Evolutionary conservation across 768 basidiomycete species (phyloP), one percentile per base, ranked within the genome.

Genomic region (Mycena latifolia): DNA sequence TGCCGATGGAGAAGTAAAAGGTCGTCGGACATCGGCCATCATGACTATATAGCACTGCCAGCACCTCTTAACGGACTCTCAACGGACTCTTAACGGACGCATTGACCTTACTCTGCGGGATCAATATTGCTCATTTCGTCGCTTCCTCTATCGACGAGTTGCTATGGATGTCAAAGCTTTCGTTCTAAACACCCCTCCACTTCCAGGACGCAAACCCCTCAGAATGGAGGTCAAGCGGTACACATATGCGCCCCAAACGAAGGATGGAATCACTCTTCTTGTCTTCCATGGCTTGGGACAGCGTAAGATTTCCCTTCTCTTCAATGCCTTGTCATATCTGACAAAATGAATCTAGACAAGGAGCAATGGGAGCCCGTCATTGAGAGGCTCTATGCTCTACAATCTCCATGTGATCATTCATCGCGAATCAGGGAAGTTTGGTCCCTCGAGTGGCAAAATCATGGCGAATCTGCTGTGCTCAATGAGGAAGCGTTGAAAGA

Each of bases 331-430:
- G 17, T 18, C 9, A 5, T 39, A 15, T 5, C 50, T 61, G 7
- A 61, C 47, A n/a, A 24, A 14, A 5, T 37, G 4, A 4, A 17
- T n/a, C 25, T 14, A 78, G 77, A 77, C 63, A 78, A 78, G 63
- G 77, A 78, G 61, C 69, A 69, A 8, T 78, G 77, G 77, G 77
- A 78, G 51, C 73, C 76, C 9, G 70, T 65, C 5, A 53, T 78
- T 20, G 57, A 74, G 20, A 54, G 51, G 12, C 20, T 78, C 15
- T 75, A 75, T 46, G 37, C 61, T 15, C 33, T 66, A 11, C 67
- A 71, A 1, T 39, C 58, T 2, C 29, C 14, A 5, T 11, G 39
- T 5, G 4, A 5, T 18, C 4, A 22, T 15, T 22, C 52, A 22
- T 43, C 28, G 46, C 37, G 27, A 28, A 70, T 79, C 35, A 68